Percentiles rank a stretch among this genome's conserved stretches.
Evolutionary conservation across 1,284 basidiomycete genomes (phyloP).

Genomic region (Tremellales sp.): DNA sequence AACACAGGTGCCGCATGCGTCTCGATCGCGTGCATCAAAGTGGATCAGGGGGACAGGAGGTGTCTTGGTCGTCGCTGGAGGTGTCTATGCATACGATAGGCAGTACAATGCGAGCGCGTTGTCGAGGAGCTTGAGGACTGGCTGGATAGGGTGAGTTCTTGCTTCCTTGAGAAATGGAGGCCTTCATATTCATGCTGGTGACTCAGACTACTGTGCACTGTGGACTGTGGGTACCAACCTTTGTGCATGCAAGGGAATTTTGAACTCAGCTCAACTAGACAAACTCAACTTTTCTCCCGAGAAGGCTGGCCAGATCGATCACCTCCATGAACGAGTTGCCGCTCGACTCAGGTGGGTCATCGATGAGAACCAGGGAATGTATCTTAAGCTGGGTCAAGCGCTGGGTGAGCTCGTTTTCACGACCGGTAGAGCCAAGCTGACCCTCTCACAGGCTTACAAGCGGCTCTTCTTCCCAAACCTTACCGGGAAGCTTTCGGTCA

Average conservation of each 20-base stretch:
- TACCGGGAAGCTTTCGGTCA: constrained; percentile 75
- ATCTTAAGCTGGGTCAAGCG: constrained; percentile 76
- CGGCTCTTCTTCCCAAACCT: constrained; percentile 71
- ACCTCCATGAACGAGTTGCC: constrained; percentile 75
- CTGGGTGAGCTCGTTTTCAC: constrained; percentile 25
- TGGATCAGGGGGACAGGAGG: constrained; percentile 20
- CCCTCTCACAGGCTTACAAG: constrained; percentile 62
- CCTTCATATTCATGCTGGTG: neutral
- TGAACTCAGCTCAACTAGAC: constrained; percentile 45
- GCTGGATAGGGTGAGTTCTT: constrained; percentile 56
- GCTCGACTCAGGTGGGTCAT: constrained; percentile 70
- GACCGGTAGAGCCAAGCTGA: constrained; percentile 1
- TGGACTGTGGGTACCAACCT: constrained; percentile 38
- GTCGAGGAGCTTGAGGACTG: constrained; percentile 60
- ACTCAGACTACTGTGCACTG: constrained; percentile 38
- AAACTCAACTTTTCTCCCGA: constrained; percentile 72
- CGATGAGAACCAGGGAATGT: constrained; percentile 75
- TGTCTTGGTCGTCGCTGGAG: constrained; percentile 47
- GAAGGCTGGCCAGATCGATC: constrained; percentile 64
- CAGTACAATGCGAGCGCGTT: constrained; percentile 66
- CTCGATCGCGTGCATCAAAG: constrained; percentile 11
- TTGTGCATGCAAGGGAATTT: neutral
- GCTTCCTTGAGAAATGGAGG: neutral
- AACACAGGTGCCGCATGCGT: neutral
- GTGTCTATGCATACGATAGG: constrained; percentile 56